These are phyloP conservation scores for Bonia amplexicaulis DNA, from an alignment of 176 grass and related monocot species.

Conservation along the genomic window DNA sequence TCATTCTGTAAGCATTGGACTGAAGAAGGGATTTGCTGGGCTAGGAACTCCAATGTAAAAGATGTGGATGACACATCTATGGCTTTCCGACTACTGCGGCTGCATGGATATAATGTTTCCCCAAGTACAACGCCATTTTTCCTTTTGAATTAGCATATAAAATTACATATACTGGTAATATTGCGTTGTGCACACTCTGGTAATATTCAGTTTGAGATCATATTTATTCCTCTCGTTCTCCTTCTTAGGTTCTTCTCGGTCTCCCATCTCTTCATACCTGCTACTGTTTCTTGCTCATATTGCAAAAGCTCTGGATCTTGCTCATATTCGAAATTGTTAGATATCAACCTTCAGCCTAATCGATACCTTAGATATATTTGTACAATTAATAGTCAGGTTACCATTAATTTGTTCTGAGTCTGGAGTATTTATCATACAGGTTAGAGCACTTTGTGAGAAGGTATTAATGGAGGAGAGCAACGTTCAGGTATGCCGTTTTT, in stretches of 20 bases:
- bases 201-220: too few species aligned
- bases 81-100: conserved; percentile 75
- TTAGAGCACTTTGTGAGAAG: conserved; percentile 86
- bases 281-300: too few species aligned
- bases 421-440: conserved; percentile 28
- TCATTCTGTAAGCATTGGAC: conserved; percentile 55
- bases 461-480: conserved; percentile 99
- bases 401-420: not conserved
- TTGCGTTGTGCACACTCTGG: too few species aligned
- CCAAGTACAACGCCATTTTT: conserved; percentile 23
- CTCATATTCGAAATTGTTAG: too few species aligned
- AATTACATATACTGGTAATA: not conserved
- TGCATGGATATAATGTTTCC: conserved; percentile 77
- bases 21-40: conserved; percentile 89
- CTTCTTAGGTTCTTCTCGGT: too few species aligned
- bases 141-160: not conserved
- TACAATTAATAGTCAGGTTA: not conserved
- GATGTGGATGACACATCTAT: conserved; percentile 89
- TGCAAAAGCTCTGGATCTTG: too few species aligned
- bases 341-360: not conserved
- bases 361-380: not conserved
- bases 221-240: too few species aligned
- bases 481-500: conserved; percentile 56
- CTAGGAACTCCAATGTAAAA: conserved; percentile 56
- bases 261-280: too few species aligned